Evolutionary conservation across 345 rosid species (phyloP).

Genomic region (Hibiscus tridactylites): DNA sequence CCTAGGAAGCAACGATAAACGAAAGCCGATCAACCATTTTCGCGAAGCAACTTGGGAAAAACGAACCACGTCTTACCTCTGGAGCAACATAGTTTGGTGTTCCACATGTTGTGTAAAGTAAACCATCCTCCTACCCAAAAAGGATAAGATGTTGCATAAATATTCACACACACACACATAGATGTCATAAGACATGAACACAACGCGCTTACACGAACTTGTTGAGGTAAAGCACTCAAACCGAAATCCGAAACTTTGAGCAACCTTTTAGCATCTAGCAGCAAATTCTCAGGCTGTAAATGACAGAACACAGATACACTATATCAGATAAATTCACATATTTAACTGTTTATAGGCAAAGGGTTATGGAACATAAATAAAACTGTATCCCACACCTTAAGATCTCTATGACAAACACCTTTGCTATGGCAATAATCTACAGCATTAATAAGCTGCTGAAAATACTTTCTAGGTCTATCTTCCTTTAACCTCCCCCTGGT

Average conservation of each 20-base stretch:
- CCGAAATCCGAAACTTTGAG: constrained; percentile 98
- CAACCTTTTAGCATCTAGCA: constrained; percentile 75
- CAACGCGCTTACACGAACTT: constrained; percentile 74
- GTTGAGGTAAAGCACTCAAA: constrained; percentile 95
- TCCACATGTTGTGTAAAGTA: constrained; percentile 98
- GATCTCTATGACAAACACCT: constrained; percentile 88
- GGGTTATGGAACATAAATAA: background rate
- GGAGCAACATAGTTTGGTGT: constrained; percentile 99
- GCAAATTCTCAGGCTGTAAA: constrained; percentile 90
- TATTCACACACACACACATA: background rate
- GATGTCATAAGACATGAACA: background rate
- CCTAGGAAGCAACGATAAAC: constrained; percentile 32
- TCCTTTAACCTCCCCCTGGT: constrained; percentile 90
- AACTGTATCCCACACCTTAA: constrained; percentile 51
- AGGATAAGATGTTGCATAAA: background rate
- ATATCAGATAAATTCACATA: background rate
- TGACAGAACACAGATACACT: constrained; percentile 3
- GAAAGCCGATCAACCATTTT: no score
- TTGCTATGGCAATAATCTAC: constrained; percentile 97
- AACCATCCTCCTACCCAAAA: constrained; percentile 74
- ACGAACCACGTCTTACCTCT: constrained; percentile 38
- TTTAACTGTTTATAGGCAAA: background rate
- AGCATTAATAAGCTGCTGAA: constrained; percentile 94
- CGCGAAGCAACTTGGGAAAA: no score
- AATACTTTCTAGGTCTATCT: constrained; percentile 89